Evolutionary conservation across 495 filamentous ascomycete species (phyloP).

Genomic region (Trichoderma erinaceum): DNA sequence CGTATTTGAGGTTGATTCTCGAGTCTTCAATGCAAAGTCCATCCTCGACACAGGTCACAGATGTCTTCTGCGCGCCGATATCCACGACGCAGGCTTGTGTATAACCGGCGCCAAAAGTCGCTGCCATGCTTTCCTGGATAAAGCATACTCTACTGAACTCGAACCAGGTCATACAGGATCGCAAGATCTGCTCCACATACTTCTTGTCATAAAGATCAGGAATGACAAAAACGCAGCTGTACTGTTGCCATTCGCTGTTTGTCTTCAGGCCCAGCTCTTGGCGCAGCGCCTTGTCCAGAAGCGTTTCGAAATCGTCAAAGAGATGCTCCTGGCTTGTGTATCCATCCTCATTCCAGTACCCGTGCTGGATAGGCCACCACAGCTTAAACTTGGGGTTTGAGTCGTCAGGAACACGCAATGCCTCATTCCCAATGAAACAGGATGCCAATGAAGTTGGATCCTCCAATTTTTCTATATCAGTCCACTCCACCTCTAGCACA

Average conservation of each 20-base stretch:
- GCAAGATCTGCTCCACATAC: conserved; percentile 77
- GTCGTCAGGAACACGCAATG: conserved; percentile 77
- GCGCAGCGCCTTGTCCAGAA: conserved; percentile 80
- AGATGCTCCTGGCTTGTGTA: conserved; percentile 70
- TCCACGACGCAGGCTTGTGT: conserved; percentile 91
- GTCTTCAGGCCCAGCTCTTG: conserved; percentile 70
- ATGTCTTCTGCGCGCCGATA: conserved; percentile 95
- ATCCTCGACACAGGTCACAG: conserved; percentile 95
- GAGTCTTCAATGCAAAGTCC: conserved; percentile 93
- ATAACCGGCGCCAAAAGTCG: conserved; percentile 92
- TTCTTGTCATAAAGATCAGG: conserved; percentile 93
- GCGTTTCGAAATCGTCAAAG: conserved; percentile 75
- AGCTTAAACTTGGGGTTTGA: conserved; percentile 88
- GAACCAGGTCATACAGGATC: conserved; percentile 81
- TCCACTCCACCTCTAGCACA: conserved; percentile 89
- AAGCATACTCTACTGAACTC: conserved; percentile 83
- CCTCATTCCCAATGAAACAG: conserved; percentile 73
- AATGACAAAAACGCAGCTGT: conserved; percentile 90
- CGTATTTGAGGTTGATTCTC: conserved; percentile 84
- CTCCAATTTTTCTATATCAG: conserved; percentile 59
- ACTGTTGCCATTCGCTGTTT: conserved; percentile 77
- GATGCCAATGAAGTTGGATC: conserved; percentile 51
- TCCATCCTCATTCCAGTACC: conserved; percentile 84
- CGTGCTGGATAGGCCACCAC: conserved; percentile 83
- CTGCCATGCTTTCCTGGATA: conserved; percentile 90